Evolutionary conservation across 1,284 basidiomycete genomes (phyloP).

Genomic region (Trametes versicolor): DNA sequence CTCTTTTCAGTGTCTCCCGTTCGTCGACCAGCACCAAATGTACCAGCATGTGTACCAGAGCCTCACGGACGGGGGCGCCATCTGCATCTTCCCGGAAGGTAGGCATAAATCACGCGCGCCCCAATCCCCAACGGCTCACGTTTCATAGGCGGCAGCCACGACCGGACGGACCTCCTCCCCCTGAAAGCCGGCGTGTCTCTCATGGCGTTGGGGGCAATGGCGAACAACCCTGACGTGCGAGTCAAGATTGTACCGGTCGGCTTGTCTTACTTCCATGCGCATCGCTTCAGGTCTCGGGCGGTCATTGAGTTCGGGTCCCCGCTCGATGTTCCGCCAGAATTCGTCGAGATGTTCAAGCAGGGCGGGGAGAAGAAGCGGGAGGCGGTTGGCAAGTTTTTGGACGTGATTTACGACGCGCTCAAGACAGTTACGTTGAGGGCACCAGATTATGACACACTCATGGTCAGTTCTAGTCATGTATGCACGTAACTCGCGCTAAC

Average conservation of each 20-base stretch:
- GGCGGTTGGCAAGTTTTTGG: slow-evolving; percentile 90
- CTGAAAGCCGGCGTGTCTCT: slow-evolving; percentile 96
- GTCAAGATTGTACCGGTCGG: slow-evolving; percentile 97
- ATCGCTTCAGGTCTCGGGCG: slow-evolving; percentile 93
- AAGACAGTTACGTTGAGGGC: slow-evolving; percentile 97
- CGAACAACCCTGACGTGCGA: slow-evolving; percentile 84
- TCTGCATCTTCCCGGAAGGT: slow-evolving; percentile 98
- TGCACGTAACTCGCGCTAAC: slow-evolving; percentile 4
- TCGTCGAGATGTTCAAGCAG: slow-evolving; percentile 90
- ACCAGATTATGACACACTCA: slow-evolving; percentile 97
- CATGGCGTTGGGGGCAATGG: slow-evolving; percentile 99
- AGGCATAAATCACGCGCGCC: slow-evolving; percentile 24
- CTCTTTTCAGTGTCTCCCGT: slow-evolving; percentile 82
- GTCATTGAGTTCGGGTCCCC: slow-evolving; percentile 98
- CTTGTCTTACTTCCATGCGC: slow-evolving; percentile 94
- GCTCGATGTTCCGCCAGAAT: slow-evolving; percentile 87
- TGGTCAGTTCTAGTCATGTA: slow-evolving; percentile 62
- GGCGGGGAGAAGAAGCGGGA: slow-evolving; percentile 92
- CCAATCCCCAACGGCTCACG: slow-evolving; percentile 1
- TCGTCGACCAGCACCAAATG: slow-evolving; percentile 94
- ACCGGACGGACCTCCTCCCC: slow-evolving; percentile 93
- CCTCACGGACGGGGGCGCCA: slow-evolving; percentile 88
- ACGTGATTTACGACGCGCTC: slow-evolving; percentile 94
- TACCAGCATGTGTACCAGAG: slow-evolving; percentile 94
- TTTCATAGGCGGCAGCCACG: slow-evolving; percentile 89